Evolutionary conservation across 306 rosid genomes (phyloP).

Genomic region (Dryas drummondii): DNA sequence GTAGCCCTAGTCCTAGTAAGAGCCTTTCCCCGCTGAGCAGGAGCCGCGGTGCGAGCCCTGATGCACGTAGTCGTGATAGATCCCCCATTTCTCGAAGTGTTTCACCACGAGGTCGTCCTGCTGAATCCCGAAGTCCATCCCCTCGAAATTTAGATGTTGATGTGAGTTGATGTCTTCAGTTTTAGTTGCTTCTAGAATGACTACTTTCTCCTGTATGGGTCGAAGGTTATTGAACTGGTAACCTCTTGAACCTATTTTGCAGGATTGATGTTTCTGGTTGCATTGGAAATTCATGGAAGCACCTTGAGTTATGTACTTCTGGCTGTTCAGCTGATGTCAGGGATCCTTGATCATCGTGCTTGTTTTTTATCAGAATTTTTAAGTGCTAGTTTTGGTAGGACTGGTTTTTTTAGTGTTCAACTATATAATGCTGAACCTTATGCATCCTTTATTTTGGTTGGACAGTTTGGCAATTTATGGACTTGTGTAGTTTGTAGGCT

Average conservation of each 20-base stretch:
- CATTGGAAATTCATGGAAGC: conserved; percentile 25
- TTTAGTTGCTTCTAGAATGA: not conserved
- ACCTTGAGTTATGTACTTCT: conserved; percentile 26
- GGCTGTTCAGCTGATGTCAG: conserved; percentile 40
- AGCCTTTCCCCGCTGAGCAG: conserved; percentile 47
- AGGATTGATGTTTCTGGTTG: conserved; percentile 42
- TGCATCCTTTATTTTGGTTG: conserved; percentile 19
- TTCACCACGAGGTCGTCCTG: conserved; percentile 51
- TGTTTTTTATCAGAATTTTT: conserved; percentile 46
- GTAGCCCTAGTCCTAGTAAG: conserved; percentile 56
- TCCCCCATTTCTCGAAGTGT: conserved; percentile 57
- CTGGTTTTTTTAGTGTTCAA: conserved; percentile 40
- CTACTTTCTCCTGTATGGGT: not conserved
- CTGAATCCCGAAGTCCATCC: conserved; percentile 58
- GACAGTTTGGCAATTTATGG: conserved; percentile 30
- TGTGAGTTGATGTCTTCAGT: conserved; percentile 47
- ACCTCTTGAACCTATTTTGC: conserved; percentile 7
- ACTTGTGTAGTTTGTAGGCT: conserved; percentile 38
- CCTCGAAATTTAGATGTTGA: conserved; percentile 55
- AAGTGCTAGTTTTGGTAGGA: conserved; percentile 63
- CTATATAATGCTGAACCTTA: conserved; percentile 42
- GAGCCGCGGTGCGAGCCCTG: conserved; percentile 54
- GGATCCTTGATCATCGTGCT: conserved; percentile 38
- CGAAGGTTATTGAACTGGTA: not conserved
- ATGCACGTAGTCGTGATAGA: conserved; percentile 43